phyloP scores from a whole-genome alignment of 257 asterid species.

The Cordia subcordata region DNA sequence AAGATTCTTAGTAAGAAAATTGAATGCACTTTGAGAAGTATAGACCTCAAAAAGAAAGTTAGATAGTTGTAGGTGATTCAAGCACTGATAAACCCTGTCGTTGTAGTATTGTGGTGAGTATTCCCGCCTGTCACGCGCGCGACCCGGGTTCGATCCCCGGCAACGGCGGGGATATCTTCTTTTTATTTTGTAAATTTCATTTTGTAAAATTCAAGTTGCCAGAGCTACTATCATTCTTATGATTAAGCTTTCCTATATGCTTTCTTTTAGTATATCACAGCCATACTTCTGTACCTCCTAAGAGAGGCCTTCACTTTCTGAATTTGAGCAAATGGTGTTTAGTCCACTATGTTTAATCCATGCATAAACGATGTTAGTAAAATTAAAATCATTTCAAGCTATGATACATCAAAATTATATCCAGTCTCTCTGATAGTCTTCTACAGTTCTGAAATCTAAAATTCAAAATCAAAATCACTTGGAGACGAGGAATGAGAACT shows the following conservation, averaged over 20 bases:
- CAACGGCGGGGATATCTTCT: conserved; percentile 29
- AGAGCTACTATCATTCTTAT: too few relatives aligned
- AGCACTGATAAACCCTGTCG: conserved; percentile 23
- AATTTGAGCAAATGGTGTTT: too few relatives aligned
- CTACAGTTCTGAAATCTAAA: conserved; percentile 2
- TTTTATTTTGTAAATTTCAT: too few relatives aligned
- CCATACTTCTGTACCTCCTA: too few relatives aligned
- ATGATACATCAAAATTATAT: neutral
- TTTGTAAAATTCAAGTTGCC: too few relatives aligned
- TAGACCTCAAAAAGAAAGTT: too few relatives aligned
- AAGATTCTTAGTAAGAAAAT: too few relatives aligned
- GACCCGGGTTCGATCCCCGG: conserved; percentile 66
- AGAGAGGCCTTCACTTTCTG: too few relatives aligned
- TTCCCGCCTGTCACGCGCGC: conserved; percentile 53
- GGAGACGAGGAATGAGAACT: neutral
- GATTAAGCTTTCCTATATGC: too few relatives aligned
- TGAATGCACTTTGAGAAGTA: too few relatives aligned
- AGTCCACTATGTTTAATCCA: conserved; percentile 2
- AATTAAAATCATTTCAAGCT: neutral
- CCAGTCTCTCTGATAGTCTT: conserved; percentile 5
- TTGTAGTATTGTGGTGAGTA: conserved; percentile 57
- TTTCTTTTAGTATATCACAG: too few relatives aligned
- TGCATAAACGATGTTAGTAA: conserved; percentile 1
- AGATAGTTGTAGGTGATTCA: too few relatives aligned
- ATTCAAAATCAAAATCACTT: conserved; percentile 3